Percentiles rank a stretch among this genome's conserved stretches.
Conservation (phyloP, 345 rosid genomes). For the Lepidium didymum region DNA sequence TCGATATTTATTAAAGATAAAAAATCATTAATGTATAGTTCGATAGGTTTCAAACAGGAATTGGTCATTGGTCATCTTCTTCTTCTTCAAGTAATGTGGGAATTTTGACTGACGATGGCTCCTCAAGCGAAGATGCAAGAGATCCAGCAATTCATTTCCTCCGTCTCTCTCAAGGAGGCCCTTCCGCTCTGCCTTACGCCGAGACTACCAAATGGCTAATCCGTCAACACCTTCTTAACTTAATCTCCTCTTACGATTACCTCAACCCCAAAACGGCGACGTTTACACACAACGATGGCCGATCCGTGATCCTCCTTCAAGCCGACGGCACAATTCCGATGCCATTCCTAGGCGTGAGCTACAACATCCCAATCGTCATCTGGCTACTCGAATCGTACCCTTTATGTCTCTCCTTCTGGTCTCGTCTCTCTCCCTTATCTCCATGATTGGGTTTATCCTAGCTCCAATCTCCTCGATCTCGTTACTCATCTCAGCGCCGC, state of each 20-base stretch:
- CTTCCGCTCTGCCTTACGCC: conserved; percentile 65
- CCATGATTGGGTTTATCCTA: conserved; percentile 80
- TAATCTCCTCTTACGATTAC: conserved; percentile 49
- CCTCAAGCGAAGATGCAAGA: conserved; percentile 44
- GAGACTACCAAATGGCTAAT: conserved; percentile 82
- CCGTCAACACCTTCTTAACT: conserved; percentile 79
- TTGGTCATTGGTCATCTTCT: neutral
- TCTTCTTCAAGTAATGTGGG: neutral
- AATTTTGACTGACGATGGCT: conserved; percentile 14
- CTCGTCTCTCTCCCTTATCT: conserved; percentile 70
- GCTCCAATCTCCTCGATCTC: conserved; percentile 72
- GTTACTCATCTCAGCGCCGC: conserved; percentile 40
- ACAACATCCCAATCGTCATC: conserved; percentile 83
- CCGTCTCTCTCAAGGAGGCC: conserved; percentile 87
- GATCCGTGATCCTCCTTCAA: conserved; percentile 80
- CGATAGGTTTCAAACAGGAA: too few relatives aligned
- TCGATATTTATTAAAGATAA: too few relatives aligned
- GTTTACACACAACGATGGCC: conserved; percentile 95
- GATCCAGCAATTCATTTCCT: conserved; percentile 66
- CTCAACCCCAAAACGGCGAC: conserved; percentile 80
- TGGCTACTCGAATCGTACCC: conserved; percentile 96
- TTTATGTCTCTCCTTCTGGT: conserved; percentile 74
- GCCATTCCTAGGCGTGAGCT: conserved; percentile 69
- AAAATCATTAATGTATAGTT: too few relatives aligned
- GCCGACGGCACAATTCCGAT: conserved; percentile 88